Percentiles rank a stretch among this genome's conserved stretches.
Conservation (phyloP, 305 asterid species). For the Solanum chacoense region DNA sequence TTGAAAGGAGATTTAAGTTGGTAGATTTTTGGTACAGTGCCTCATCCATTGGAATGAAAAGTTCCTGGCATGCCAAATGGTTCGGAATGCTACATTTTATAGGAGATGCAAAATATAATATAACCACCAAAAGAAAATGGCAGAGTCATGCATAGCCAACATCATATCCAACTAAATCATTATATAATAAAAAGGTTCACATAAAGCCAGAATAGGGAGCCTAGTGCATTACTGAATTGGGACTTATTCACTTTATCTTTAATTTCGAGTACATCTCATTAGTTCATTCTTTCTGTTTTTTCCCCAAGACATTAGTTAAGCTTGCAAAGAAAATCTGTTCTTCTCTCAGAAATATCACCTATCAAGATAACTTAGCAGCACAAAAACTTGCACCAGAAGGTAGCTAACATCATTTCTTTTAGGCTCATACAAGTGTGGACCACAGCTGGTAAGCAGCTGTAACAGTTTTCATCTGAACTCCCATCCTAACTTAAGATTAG, state of each 20-base stretch:
- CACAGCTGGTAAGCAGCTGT: not conserved
- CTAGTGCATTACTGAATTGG: not conserved
- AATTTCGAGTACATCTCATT: not conserved
- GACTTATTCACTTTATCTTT: not conserved
- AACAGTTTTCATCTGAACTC: not conserved
- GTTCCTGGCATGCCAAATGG: not conserved
- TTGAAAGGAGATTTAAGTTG: not conserved
- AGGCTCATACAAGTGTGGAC: not conserved
- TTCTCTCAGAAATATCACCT: not conserved
- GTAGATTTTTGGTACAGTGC: not conserved
- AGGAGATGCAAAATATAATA: not conserved
- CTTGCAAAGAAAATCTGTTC: not conserved
- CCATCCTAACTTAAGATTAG: not conserved
- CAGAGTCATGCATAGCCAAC: not conserved
- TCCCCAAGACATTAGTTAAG: not conserved
- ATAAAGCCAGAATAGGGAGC: not conserved
- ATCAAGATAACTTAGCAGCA: not conserved
- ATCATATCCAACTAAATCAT: not conserved
- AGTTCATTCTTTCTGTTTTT: not conserved
- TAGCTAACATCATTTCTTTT: not conserved
- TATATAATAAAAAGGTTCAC: not conserved
- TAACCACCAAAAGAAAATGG: not conserved
- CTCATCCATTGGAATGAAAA: slow-evolving; percentile 1
- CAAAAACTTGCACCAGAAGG: not conserved
- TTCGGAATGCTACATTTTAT: not conserved